Evolutionary conservation across 495 filamentous ascomycete genomes (phyloP).

Genomic region (Neurospora terricola): DNA sequence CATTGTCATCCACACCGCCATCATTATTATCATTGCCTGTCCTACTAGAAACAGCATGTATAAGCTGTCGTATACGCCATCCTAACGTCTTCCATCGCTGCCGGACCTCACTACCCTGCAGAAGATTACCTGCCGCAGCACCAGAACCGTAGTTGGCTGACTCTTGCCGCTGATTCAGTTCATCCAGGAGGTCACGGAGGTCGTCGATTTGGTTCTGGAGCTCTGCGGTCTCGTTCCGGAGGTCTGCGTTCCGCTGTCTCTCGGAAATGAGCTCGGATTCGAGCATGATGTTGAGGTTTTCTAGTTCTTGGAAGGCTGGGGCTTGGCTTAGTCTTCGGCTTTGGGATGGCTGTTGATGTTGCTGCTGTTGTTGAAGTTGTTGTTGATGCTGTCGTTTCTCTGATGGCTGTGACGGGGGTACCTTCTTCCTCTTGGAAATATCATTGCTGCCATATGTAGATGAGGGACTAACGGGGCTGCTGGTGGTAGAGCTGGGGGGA

Average conservation of each 20-base stretch:
- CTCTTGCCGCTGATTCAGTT: neutral
- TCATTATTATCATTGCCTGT: neutral
- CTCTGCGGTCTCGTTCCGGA: neutral
- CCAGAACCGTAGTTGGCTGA: neutral
- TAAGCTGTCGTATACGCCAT: neutral
- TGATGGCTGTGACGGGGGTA: neutral
- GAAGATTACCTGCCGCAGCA: neutral
- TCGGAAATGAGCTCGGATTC: neutral
- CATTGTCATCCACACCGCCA: neutral
- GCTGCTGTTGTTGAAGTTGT: neutral
- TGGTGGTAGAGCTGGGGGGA: neutral
- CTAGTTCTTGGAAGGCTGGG: neutral
- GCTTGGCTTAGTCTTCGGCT: neutral
- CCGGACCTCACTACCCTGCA: neutral
- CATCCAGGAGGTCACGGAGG: neutral
- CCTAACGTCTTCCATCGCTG: neutral
- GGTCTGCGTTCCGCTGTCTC: neutral
- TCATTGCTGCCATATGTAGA: neutral
- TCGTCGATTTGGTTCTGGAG: neutral
- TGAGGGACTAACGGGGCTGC: neutral
- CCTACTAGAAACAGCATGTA: neutral
- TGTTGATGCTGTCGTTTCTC: neutral
- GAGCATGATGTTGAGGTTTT: neutral
- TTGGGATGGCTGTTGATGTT: neutral
- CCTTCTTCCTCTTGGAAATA: neutral